A percentile compares a stretch with the other conserved stretches of the same genome.
Evolutionary conservation across 1,139 yeast species (phyloP).

Genomic region (Yamadazyma dushanensis): DNA sequence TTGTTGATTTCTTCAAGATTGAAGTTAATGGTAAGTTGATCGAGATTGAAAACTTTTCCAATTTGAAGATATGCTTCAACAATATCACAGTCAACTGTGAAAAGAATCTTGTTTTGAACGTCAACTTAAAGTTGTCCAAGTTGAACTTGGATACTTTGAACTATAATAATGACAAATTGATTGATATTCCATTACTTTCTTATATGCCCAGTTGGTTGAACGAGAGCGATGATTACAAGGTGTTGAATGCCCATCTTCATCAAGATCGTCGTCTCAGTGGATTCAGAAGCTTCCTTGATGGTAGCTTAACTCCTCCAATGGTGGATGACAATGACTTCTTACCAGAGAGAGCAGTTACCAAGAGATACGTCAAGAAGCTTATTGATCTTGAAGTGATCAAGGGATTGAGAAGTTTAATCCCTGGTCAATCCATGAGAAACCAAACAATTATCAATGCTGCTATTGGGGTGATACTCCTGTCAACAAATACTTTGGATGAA

Average conservation of each 20-base stretch:
- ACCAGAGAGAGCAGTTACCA: conserved; percentile 4
- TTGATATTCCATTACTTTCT: conserved; percentile 17
- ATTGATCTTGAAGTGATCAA: conserved; percentile 16
- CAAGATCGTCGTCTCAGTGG: conserved; percentile 12
- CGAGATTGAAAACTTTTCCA: conserved; percentile 17
- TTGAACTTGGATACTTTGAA: conserved; percentile 15
- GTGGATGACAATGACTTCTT: conserved; percentile 7
- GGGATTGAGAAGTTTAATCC: conserved; percentile 6
- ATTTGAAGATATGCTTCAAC: conserved; percentile 14
- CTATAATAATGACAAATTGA: conserved; percentile 11
- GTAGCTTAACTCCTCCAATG: conserved; percentile 18
- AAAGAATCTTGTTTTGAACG: conserved; percentile 14
- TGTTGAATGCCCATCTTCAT: conserved; percentile 14
- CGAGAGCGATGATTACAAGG: conserved; percentile 19
- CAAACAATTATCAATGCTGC: not conserved
- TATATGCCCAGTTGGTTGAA: conserved; percentile 18
- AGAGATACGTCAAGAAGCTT: conserved; percentile 12
- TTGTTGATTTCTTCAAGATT: conserved; percentile 20
- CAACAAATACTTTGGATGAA: not conserved
- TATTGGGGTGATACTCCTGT: not conserved
- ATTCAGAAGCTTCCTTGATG: conserved; percentile 11
- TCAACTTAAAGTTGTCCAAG: conserved; percentile 14
- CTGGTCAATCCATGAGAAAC: not conserved
- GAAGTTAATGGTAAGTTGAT: conserved; percentile 26
- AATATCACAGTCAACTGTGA: conserved; percentile 15